phyloP scores from a whole-genome alignment of 352 stramenopile species.

The Phytopythium delawarense region DNA sequence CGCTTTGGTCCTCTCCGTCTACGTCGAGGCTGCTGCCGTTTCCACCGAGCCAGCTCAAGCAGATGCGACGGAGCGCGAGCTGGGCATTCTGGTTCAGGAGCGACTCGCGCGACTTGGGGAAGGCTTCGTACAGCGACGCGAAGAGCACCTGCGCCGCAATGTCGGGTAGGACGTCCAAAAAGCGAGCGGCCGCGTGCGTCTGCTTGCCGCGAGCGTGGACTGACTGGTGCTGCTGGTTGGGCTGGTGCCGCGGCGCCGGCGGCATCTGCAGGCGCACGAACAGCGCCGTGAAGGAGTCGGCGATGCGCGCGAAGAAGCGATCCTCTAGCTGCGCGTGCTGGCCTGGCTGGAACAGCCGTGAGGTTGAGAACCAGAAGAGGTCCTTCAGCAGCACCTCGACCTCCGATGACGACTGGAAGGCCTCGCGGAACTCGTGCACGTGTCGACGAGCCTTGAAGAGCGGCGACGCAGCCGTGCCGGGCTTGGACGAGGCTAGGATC shows the following conservation, averaged over 20 bases:
- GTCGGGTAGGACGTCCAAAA: constrained; percentile 56
- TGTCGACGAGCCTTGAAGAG: constrained; percentile 29
- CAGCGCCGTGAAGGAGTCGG: constrained; percentile 59
- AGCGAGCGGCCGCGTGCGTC: constrained; percentile 12
- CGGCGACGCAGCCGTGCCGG: not conserved
- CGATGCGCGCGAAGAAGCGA: constrained; percentile 55
- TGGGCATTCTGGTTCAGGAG: constrained; percentile 31
- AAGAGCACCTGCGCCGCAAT: constrained; percentile 62
- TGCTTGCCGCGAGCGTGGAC: constrained; percentile 2
- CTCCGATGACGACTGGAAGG: constrained; percentile 38
- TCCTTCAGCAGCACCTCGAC: constrained; percentile 61
- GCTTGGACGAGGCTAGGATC: not conserved
- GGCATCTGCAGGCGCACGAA: constrained; percentile 65
- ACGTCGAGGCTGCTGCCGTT: constrained; percentile 28
- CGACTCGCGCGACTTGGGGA: constrained; percentile 52
- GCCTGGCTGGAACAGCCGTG: constrained; percentile 50
- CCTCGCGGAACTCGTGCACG: constrained; percentile 30
- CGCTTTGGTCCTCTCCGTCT: not conserved
- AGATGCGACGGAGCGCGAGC: constrained; percentile 40
- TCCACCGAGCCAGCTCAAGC: constrained; percentile 56
- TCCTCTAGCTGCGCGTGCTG: constrained; percentile 35
- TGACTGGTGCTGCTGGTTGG: not conserved
- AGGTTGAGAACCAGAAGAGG: constrained; percentile 72
- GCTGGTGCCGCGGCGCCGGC: constrained; percentile 14
- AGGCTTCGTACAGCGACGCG: constrained; percentile 62